Base-by-base conservation (phyloP, 1,139 yeast genomes). In the Geotrichum carabidarum region DNA sequence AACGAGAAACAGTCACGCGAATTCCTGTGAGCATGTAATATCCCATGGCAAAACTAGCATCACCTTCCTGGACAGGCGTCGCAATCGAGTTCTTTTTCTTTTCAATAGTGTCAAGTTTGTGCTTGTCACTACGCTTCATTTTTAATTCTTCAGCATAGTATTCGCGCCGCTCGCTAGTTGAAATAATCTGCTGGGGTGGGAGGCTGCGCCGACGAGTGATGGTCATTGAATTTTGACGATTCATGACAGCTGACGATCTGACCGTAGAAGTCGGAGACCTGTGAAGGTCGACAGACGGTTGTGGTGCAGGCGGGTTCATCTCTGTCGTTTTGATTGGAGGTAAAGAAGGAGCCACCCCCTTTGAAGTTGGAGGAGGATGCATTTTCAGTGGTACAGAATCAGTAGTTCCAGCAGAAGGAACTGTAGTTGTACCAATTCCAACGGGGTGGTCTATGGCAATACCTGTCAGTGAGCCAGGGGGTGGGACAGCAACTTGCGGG, bases 21-120 rank as follows among this genome's bases (percentile, higher is more conserved):
- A 93, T 93, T 9, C 99, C 99, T 0, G 99, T 91, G 56, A 94
- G 78, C 97, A 93, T 91, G 69, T 91, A 90, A 70, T 93, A 93
- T 0, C 98, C 99, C 76, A 91, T 84, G 37, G 90, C 89, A 65
- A 86, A 94, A 68, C 90, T 93, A 51, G 82, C 90, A 66, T 93
- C 98, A 46, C 96, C 97, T 69, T 89, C 96, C 59, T 86, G 81
- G 48, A 90, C 93, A 61, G 84, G 83, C 59, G 87, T 86, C 1
- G 95, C 95, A 8, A 86, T 84, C 45, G 84, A 68, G 3, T 84
- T 90, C 62, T 82, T 87, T 60, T 82, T 87, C 51, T 81, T 83
- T 50, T 76, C 63, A 51, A 70, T 67, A 53, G 76, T 79, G 37
- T 69, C 67, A 48, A 76, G 67, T 56, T 71, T 71, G 59, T 71